Conservation (phyloP, 2,329 filamentous ascomycete genomes). For the Neonectria sp. region DNA sequence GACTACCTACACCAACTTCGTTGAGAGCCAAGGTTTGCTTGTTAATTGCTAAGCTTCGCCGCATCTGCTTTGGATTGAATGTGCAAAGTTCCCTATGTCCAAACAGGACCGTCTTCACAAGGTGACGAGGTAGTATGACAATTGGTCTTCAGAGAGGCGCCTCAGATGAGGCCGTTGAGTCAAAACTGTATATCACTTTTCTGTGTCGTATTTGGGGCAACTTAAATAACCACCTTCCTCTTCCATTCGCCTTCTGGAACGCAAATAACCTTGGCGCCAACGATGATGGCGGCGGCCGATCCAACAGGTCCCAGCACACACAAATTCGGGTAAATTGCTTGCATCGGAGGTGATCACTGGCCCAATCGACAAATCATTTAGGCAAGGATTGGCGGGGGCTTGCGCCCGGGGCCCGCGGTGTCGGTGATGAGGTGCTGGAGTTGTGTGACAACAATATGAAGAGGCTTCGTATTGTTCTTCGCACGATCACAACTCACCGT, state of each 20-base stretch:
- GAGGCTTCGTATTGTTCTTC: conserved; percentile 45
- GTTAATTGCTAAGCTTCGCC: not conserved
- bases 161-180: not conserved
- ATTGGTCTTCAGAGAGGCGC: not conserved
- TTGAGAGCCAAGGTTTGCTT: not conserved
- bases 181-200: not conserved
- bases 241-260: conserved; percentile 19
- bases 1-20: not conserved
- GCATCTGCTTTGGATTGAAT: not conserved
- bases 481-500: conserved; percentile 18
- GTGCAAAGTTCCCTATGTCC: not conserved
- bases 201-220: not conserved
- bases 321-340: conserved; percentile 18
- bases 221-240: not conserved
- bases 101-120: not conserved
- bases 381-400: conserved; percentile 8
- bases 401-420: conserved; percentile 5
- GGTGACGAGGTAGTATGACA: not conserved
- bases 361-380: conserved; percentile 1
- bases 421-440: conserved; percentile 25
- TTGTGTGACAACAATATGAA: conserved; percentile 45
- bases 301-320: not conserved
- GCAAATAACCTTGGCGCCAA: not conserved
- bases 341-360: conserved; percentile 5
- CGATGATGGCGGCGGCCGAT: conserved; percentile 1